Evolutionary conservation across 352 stramenopile genomes (phyloP), one percentile per base, ranked within the genome.

Genomic region (Globisporangium cystogenes): DNA sequence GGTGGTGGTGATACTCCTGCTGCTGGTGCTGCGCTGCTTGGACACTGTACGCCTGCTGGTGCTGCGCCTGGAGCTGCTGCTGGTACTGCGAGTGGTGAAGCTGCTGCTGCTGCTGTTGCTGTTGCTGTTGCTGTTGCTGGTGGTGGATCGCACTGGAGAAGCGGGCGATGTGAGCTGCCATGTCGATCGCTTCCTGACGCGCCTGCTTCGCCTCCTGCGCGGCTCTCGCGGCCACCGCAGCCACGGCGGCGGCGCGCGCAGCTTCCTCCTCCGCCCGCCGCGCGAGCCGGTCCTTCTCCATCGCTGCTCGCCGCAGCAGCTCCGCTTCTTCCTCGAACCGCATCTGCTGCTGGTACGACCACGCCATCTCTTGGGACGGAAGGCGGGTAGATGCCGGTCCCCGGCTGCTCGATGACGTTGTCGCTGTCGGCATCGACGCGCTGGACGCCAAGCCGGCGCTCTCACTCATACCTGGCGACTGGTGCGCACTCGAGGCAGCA

Each of bases 181-280:
- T 87, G 46, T 94, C 78, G 64, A 93, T 70, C 14, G 82, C 84
- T 72, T 93, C 76, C 35, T 91, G 74, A 0, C 82, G 78, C 14
- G 84, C 84, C 47, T 90, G 73, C 21, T 87, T 76, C 0, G 83
- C 83, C 48, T 91, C 83, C 36, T 91, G 81, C 2, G 90, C 67
- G 7, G 83, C 83, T 42, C 80, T 67, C 0, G 84, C 82, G 11
- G 84, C 84, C 4, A 79, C 84, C 0, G 76, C 80, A 0, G 84
- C 84, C 0, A 76, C 82, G 1, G 76, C 82, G 12, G 81, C 77
- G 16, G 84, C 84, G 26, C 80, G 68, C 24, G 80, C 75, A 12
- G 84, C 84, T 39, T 95, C 84, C 69, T 95, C 84, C 54, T 95
- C 82, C 3, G 84, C 84, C 10, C 74, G 74, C 41, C 86, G 74